Conservation (phyloP, 441 rosid genomes). For the Daphne laureola region DNA sequence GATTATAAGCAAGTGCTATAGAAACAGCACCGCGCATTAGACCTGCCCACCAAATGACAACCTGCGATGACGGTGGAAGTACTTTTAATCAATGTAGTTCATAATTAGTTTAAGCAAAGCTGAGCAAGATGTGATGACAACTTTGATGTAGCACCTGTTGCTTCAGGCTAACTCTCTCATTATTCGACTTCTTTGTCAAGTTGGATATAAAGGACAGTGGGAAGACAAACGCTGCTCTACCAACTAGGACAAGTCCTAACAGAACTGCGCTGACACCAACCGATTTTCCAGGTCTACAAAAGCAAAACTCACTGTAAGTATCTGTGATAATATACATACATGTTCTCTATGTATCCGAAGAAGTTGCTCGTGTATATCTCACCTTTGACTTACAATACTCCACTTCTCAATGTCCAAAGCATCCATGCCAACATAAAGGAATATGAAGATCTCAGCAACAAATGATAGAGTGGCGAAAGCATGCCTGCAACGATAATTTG, state of each 20-base stretch:
- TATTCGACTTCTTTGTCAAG: conserved; percentile 54
- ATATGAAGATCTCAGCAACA: conserved; percentile 92
- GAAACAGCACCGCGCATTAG: conserved; percentile 98
- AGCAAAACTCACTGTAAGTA: neutral
- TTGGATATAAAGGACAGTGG: conserved; percentile 83
- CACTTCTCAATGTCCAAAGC: conserved; percentile 95
- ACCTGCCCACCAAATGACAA: conserved; percentile 99
- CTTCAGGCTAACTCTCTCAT: conserved; percentile 48
- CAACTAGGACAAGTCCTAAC: conserved; percentile 66
- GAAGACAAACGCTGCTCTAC: conserved; percentile 93
- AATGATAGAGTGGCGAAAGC: conserved; percentile 90
- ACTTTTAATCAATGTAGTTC: neutral
- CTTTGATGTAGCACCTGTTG: conserved; percentile 53
- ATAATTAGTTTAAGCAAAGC: conserved; percentile 1
- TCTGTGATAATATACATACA: too few relatives aligned
- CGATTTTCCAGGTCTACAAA: conserved; percentile 74
- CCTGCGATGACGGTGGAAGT: conserved; percentile 31
- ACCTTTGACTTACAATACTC: conserved; percentile 75
- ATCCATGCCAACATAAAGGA: conserved; percentile 98
- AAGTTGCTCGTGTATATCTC: conserved; percentile 9
- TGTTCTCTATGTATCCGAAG: neutral
- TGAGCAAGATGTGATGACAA: neutral
- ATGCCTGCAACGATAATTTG: conserved; percentile 44
- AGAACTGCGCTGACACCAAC: conserved; percentile 71
- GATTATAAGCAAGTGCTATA: conserved; percentile 96